Evolutionary conservation across 1,139 yeast species (phyloP), one percentile per base, ranked within the genome.

Genomic region (Yamadazyma jaroonii): DNA sequence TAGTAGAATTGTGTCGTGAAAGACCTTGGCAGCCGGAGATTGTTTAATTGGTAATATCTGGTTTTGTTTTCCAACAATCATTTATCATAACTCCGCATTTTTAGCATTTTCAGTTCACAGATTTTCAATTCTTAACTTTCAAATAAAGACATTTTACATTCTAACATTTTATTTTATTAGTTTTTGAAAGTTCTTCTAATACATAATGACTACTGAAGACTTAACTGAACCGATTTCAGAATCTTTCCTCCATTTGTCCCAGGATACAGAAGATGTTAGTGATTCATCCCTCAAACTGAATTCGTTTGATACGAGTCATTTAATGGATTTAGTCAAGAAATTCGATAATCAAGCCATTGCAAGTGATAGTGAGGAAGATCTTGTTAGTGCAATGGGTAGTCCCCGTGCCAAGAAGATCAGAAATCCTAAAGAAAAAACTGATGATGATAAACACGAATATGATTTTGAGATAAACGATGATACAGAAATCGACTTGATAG

Each of bases 191-290:
- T 7, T 11, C 14, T 27, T 6, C 11, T 12, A 14, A 15, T 9
- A 10, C 12, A n/a, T n/a, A n/a, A 37, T 37, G 40, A 26, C 44
- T 25, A 36, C 39, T 34, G 53, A 51, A 36, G 61, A 56, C 30
- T 41, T 56, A 30, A 49, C 61, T 6, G 57, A 53, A 32, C 61
- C 58, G 12, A 39, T 55, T 21, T 48, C 62, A 9, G 66, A 62
- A 46, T 60, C 66, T 8, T 61, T 53, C 41, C 48, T 53, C 39
- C 60, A 61, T 42, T 48, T 61, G 20, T 57, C 67, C 1, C 56
- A 53, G 40, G 67, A 61, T 39, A 49, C 35, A 3, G 46, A 47
- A 27, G 47, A 42, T 9, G 39, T 49, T 2, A 46, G 47, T 17
- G 54, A 47, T 26, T 29, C 46, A 3, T 45, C 45, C 10, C 38